Evolutionary conservation across 176 grass and related monocot species (phyloP).

Genomic region (Carex littledalei): DNA sequence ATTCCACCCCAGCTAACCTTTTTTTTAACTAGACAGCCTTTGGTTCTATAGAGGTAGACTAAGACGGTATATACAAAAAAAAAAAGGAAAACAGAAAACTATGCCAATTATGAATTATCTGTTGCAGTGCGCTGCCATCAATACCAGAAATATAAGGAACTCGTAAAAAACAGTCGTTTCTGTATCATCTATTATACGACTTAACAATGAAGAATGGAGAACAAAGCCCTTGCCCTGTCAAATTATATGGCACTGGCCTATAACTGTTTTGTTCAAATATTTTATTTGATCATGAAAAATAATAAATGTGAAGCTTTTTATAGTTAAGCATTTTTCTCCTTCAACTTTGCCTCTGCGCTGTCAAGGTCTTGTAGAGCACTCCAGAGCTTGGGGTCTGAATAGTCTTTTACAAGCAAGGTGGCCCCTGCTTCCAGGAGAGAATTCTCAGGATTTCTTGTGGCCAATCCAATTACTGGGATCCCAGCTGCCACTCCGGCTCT

Average conservation of each 20-base stretch:
- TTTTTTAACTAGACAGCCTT: neutral
- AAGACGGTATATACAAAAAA: neutral
- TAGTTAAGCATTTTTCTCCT: conserved; percentile 23
- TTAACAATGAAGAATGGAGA: neutral
- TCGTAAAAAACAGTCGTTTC: neutral
- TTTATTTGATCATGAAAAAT: neutral
- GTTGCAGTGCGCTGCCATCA: neutral
- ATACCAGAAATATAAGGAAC: neutral
- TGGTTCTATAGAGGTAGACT: neutral
- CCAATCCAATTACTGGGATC: conserved; percentile 50
- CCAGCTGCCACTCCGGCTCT: conserved; percentile 72
- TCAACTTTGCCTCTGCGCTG: conserved; percentile 39
- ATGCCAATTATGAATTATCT: neutral
- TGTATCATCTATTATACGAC: neutral
- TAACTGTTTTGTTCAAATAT: neutral
- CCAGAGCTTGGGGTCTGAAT: conserved; percentile 79
- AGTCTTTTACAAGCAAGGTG: conserved; percentile 63
- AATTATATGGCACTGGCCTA: neutral
- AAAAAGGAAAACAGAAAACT: neutral
- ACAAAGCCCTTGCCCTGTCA: neutral
- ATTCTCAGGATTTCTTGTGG: conserved; percentile 81
- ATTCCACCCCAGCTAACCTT: neutral
- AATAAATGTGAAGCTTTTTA: neutral
- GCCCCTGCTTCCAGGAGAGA: conserved; percentile 67
- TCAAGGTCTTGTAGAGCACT: conserved; percentile 51